Percentiles rank a stretch among this genome's conserved stretches.
These are phyloP conservation scores for Lolium rigidum DNA, from an alignment of 176 grass and related monocot genomes.

Conservation along the genomic window DNA sequence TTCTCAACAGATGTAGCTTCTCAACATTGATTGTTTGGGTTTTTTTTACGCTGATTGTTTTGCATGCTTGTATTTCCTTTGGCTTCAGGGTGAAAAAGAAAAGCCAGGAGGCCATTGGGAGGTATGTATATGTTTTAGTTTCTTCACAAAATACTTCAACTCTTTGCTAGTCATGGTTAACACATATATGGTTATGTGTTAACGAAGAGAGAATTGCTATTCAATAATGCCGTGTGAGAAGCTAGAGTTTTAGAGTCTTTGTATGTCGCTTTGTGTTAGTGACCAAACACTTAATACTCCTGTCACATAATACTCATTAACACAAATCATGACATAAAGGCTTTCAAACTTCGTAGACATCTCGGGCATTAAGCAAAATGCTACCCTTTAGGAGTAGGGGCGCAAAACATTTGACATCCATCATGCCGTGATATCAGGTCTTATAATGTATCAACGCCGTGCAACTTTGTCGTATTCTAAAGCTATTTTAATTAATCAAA, in stretches of 20 bases:
- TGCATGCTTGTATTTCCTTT: not conserved
- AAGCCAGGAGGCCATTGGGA: not conserved
- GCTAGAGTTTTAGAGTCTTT: not conserved
- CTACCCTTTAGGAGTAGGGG: too few species aligned
- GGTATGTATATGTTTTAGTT: not conserved
- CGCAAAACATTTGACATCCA: too few species aligned
- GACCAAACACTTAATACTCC: not conserved
- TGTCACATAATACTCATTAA: too few species aligned
- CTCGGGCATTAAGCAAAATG: too few species aligned
- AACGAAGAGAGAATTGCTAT: not conserved
- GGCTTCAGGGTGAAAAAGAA: not conserved
- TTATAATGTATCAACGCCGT: too few species aligned
- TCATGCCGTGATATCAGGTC: too few species aligned
- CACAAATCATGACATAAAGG: too few species aligned
- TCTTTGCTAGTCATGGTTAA: not conserved
- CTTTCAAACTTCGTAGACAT: too few species aligned
- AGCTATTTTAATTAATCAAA: too few species aligned
- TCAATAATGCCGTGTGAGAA: not conserved
- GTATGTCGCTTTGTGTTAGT: not conserved
- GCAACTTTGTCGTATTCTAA: too few species aligned
- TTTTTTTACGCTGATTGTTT: not conserved
- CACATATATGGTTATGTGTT: not conserved
- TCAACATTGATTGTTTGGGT: not conserved
- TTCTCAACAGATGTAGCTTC: not conserved
- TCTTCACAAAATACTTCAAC: not conserved